A percentile compares a stretch with the other conserved stretches of the same genome.
These are phyloP conservation scores for Paraphoma chrysanthemicola DNA, from an alignment of 2,329 filamentous ascomycete genomes.

Conservation along the genomic window DNA sequence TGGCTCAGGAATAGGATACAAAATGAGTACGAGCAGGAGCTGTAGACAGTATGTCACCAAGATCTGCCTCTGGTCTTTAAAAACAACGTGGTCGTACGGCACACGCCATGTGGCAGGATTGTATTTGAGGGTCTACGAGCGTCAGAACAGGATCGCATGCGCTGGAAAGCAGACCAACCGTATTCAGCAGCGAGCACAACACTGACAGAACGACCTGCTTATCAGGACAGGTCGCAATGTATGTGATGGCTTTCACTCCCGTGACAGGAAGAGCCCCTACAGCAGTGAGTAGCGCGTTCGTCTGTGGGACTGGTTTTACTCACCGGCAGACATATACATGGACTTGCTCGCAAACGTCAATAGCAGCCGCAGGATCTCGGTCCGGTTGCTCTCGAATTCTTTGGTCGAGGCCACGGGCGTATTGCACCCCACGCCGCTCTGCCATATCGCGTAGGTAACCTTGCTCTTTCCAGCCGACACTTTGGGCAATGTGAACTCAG, in stretches of 20 bases:
- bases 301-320: slow-evolving; percentile 25
- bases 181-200: slow-evolving; percentile 92
- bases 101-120: slow-evolving; percentile 94
- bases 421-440: slow-evolving; percentile 96
- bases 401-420: slow-evolving; percentile 85
- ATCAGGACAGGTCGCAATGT: slow-evolving; percentile 85
- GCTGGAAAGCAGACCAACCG: slow-evolving; percentile 63
- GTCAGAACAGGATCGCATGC: slow-evolving; percentile 18
- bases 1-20: slow-evolving; percentile 87
- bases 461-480: slow-evolving; percentile 75
- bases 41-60: slow-evolving; percentile 93
- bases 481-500: slow-evolving; percentile 83
- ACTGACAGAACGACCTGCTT: slow-evolving; percentile 91
- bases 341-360: slow-evolving; percentile 87
- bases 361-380: slow-evolving; percentile 85
- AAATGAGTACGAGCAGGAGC: slow-evolving; percentile 80
- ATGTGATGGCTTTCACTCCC: slow-evolving; percentile 84
- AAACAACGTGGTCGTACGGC: slow-evolving; percentile 90
- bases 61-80: slow-evolving; percentile 88
- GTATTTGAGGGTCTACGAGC: slow-evolving; percentile 83
- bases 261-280: slow-evolving; percentile 75
- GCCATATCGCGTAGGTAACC: slow-evolving; percentile 94
- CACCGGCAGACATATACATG: slow-evolving; percentile 86
- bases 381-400: slow-evolving; percentile 91
- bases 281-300: slow-evolving; percentile 7